Evolutionary conservation across 1,284 basidiomycete species (phyloP).

Genomic region (Sporisorium scitamineum): DNA sequence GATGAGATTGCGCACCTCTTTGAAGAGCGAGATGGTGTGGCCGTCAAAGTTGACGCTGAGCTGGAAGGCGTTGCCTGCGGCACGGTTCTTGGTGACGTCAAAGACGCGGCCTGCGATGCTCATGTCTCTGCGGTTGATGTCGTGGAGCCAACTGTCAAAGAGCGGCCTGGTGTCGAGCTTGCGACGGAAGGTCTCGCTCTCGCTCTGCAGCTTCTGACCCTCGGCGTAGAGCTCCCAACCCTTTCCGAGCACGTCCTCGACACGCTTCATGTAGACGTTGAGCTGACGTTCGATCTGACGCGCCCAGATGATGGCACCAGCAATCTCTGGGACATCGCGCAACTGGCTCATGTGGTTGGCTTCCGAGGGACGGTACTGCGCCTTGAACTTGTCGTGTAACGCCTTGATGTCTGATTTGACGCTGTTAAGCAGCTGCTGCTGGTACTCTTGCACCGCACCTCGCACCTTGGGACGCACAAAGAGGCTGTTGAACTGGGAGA

Average conservation of each 20-base stretch:
- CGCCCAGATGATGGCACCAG: slow-evolving; percentile 98
- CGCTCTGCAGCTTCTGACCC: slow-evolving; percentile 93
- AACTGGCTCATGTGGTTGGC: slow-evolving; percentile 98
- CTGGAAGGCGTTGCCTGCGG: slow-evolving; percentile 74
- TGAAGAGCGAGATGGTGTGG: slow-evolving; percentile 97
- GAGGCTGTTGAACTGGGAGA: slow-evolving; percentile 96
- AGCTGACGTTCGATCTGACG: slow-evolving; percentile 97
- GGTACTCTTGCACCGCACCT: slow-evolving; percentile 98
- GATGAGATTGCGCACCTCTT: slow-evolving; percentile 93
- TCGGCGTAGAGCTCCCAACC: slow-evolving; percentile 99
- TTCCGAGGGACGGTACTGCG: slow-evolving; percentile 92
- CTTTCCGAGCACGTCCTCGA: slow-evolving; percentile 97
- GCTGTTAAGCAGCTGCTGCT: slow-evolving; percentile 76
- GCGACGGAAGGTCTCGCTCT: slow-evolving; percentile 89
- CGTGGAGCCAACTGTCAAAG: slow-evolving; percentile 94
- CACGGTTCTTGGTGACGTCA: slow-evolving; percentile 85
- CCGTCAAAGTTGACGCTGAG: slow-evolving; percentile 96
- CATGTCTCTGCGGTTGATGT: slow-evolving; percentile 89
- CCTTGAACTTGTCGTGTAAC: slow-evolving; percentile 85
- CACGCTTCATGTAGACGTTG: slow-evolving; percentile 97
- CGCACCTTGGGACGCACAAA: slow-evolving; percentile 90
- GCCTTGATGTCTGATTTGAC: slow-evolving; percentile 98
- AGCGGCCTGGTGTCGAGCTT: slow-evolving; percentile 94
- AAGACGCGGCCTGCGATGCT: slow-evolving; percentile 94
- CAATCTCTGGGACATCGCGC: slow-evolving; percentile 95